phyloP scores from a whole-genome alignment of 2,329 filamentous ascomycete species.

The Cyphellophora europaea region DNA sequence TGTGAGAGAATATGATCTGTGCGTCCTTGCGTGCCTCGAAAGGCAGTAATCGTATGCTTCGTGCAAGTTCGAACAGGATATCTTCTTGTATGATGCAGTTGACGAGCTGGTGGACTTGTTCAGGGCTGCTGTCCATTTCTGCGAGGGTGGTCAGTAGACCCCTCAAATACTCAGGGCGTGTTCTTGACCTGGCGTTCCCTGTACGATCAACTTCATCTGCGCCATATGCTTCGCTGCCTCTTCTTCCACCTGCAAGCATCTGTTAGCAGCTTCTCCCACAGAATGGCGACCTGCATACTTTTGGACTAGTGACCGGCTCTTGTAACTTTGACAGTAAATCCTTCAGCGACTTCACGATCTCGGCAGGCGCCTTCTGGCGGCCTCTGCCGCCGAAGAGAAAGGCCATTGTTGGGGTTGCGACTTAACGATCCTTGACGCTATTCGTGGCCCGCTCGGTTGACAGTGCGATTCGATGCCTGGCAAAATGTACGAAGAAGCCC shows the following conservation, averaged over 20 bases:
- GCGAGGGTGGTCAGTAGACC: constrained; percentile 9
- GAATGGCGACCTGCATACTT: constrained; percentile 33
- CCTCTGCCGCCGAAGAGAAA: constrained; percentile 56
- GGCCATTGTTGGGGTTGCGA: constrained; percentile 55
- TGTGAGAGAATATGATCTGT: constrained; percentile 90
- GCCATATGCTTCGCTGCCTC: constrained; percentile 60
- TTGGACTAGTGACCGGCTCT: constrained; percentile 45
- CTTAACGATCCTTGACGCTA: not conserved
- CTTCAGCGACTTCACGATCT: constrained; percentile 54
- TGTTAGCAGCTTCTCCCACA: constrained; percentile 4
- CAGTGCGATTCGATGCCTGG: too few relatives aligned
- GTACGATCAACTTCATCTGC: constrained; percentile 87
- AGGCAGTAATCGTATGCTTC: constrained; percentile 72
- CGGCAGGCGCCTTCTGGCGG: constrained; percentile 50
- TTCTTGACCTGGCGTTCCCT: constrained; percentile 91
- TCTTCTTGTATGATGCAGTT: constrained; percentile 81
- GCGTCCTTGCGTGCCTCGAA: constrained; percentile 96
- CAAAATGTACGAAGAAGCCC: too few relatives aligned
- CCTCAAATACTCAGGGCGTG: constrained; percentile 4
- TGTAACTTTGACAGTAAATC: constrained; percentile 54
- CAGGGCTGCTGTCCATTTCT: constrained; percentile 81
- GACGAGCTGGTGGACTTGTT: constrained; percentile 80
- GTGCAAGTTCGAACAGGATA: constrained; percentile 72
- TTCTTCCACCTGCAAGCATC: constrained; percentile 11
- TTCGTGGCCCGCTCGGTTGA: not conserved